A percentile compares a stretch with the other conserved stretches of the same genome.
These are phyloP conservation scores for Plectranthus barbatus DNA, from an alignment of 257 asterid species.

Conservation along the genomic window DNA sequence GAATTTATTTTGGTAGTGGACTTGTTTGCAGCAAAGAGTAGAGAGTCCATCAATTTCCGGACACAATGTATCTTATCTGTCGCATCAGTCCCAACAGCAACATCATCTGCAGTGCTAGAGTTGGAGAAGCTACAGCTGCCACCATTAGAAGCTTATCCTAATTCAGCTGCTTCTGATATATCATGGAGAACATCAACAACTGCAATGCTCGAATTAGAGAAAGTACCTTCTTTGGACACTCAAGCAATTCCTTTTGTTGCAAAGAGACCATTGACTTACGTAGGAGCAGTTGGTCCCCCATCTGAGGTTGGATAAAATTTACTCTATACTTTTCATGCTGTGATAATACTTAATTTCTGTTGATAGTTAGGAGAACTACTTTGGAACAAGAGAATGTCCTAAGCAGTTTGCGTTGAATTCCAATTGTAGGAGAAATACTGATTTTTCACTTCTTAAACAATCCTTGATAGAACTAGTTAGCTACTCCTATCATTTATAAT, in stretches of 20 bases:
- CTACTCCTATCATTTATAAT: conserved; percentile 6
- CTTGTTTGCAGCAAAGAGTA: conserved; percentile 63
- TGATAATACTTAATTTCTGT: no score
- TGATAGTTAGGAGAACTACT: no score
- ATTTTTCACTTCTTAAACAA: background rate
- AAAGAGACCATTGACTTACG: conserved; percentile 49
- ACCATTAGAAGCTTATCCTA: conserved; percentile 51
- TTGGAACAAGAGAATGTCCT: no score
- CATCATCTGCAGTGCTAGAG: conserved; percentile 52
- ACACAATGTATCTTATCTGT: conserved; percentile 68
- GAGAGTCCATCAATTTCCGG: conserved; percentile 44
- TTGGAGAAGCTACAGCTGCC: conserved; percentile 53
- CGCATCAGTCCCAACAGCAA: conserved; percentile 38
- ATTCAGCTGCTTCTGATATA: conserved; percentile 41
- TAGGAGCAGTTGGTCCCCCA: conserved; percentile 39
- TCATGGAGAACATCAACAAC: conserved; percentile 49
- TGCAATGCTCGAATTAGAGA: conserved; percentile 59
- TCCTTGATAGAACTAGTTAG: conserved; percentile 1
- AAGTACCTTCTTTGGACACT: conserved; percentile 46
- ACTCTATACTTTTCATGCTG: no score
- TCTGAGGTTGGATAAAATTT: conserved; percentile 61
- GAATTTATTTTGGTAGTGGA: conserved; percentile 13
- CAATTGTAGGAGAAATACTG: background rate
- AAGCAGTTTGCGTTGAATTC: no score
- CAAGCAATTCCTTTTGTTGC: conserved; percentile 40